These are phyloP conservation scores for Stropharia rugosoannulata DNA, from an alignment of 768 basidiomycete species.

Conservation along the genomic window DNA sequence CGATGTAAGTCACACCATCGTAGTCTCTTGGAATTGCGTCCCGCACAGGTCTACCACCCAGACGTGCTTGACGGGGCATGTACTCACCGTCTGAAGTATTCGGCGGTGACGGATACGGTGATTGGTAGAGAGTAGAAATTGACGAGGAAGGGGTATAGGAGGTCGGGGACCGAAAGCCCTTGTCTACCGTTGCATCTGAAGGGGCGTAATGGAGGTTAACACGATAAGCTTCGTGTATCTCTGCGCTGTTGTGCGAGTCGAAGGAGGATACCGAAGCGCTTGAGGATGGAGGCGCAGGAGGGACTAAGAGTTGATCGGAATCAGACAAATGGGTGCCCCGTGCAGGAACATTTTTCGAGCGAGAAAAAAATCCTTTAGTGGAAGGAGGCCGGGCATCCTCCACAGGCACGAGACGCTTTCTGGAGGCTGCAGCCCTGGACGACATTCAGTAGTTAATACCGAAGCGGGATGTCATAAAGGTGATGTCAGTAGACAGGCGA, in stretches of 20 bases:
- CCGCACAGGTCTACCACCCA: not conserved
- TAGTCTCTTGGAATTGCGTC: not conserved
- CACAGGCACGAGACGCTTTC: constrained; percentile 19
- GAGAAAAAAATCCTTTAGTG: constrained; percentile 21
- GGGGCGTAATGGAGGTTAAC: not conserved
- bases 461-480: constrained; percentile 10
- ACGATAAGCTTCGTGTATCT: not conserved
- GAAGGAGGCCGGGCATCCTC: constrained; percentile 15
- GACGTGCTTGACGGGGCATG: constrained; percentile 5
- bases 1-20: constrained; percentile 14
- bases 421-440: constrained; percentile 25
- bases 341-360: constrained; percentile 9
- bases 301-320: not conserved
- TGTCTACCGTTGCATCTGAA: not conserved
- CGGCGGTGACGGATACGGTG: constrained; percentile 11
- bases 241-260: not conserved
- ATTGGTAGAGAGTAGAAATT: not conserved
- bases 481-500: not conserved
- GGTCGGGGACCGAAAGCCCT: not conserved
- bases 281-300: constrained; percentile 1
- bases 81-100: constrained; percentile 1
- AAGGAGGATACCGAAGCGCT: not conserved
- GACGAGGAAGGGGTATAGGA: not conserved
- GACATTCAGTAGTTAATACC: constrained; percentile 22
- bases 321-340: not conserved